Conservation (phyloP, 768 basidiomycete species). For the Leccinum incarnatum region DNA sequence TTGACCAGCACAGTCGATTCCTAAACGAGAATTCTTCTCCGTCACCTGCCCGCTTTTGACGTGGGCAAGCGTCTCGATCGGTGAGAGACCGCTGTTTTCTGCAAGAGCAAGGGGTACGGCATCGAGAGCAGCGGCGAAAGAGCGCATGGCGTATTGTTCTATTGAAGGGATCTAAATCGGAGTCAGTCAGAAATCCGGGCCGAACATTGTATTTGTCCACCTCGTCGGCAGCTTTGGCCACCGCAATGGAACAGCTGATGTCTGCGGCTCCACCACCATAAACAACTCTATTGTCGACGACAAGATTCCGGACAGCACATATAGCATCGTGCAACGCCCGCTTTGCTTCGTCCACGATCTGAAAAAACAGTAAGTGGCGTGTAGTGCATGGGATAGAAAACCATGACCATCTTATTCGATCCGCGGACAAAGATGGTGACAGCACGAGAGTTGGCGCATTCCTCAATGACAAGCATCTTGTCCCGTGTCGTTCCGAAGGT, state of each 20-base stretch:
- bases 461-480: constrained; percentile 99
- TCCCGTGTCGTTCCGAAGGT: constrained; percentile 97
- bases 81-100: constrained; percentile 95
- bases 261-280: constrained; percentile 99
- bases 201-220: constrained; percentile 37
- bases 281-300: constrained; percentile 94
- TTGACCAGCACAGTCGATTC: constrained; percentile 88
- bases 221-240: constrained; percentile 92
- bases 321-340: constrained; percentile 97
- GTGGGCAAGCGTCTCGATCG: constrained; percentile 95
- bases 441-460: constrained; percentile 94
- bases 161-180: constrained; percentile 79
- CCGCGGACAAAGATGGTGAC: constrained; percentile 98
- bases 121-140: constrained; percentile 95
- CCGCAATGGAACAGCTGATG: constrained; percentile 92
- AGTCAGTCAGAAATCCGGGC: background rate
- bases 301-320: constrained; percentile 93
- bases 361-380: constrained; percentile 1
- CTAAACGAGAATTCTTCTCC: constrained; percentile 81
- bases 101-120: constrained; percentile 94
- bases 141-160: constrained; percentile 99
- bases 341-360: constrained; percentile 99
- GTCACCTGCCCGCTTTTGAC: constrained; percentile 90
- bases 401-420: constrained; percentile 93
- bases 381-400: background rate